phyloP scores from a whole-genome alignment of 345 rosid genomes.

The Corchorus olitorius region DNA sequence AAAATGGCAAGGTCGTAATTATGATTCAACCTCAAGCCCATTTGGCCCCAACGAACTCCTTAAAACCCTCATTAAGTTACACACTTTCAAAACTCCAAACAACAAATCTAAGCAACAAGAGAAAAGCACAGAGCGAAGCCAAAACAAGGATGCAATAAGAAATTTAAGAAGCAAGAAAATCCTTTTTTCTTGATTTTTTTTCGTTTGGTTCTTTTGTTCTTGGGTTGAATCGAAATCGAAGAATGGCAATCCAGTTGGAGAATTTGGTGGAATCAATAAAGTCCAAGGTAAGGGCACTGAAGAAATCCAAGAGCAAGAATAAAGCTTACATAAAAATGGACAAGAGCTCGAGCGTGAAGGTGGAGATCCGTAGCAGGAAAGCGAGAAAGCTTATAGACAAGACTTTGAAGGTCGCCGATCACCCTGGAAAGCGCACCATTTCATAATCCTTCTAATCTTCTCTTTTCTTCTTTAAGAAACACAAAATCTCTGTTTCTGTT shows the following conservation, averaged over 20 bases:
- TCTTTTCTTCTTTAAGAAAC: neutral
- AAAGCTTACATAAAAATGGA: constrained; percentile 88
- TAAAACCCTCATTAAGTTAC: neutral
- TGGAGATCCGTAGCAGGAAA: constrained; percentile 92
- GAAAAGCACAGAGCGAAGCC: neutral
- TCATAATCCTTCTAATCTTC: constrained; percentile 25
- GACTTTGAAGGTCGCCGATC: constrained; percentile 80
- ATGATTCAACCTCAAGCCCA: constrained; percentile 25
- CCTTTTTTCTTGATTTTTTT: neutral
- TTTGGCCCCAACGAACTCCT: neutral
- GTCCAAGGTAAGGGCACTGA: constrained; percentile 73
- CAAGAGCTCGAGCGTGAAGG: constrained; percentile 90
- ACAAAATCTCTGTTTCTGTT: constrained; percentile 1
- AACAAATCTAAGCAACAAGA: neutral
- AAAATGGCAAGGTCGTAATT: constrained; percentile 36
- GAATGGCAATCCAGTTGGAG: constrained; percentile 76
- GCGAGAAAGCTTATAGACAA: constrained; percentile 74
- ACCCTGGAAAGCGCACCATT: constrained; percentile 61
- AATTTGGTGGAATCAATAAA: constrained; percentile 78
- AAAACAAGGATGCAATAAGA: neutral
- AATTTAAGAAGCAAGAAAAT: neutral
- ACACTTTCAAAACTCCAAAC: neutral
- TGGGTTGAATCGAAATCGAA: neutral
- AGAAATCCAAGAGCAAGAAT: constrained; percentile 51
- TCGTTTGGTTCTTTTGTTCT: no score